phyloP scores from a whole-genome alignment of 176 grass and related monocot species.

The Pharus latifolius region DNA sequence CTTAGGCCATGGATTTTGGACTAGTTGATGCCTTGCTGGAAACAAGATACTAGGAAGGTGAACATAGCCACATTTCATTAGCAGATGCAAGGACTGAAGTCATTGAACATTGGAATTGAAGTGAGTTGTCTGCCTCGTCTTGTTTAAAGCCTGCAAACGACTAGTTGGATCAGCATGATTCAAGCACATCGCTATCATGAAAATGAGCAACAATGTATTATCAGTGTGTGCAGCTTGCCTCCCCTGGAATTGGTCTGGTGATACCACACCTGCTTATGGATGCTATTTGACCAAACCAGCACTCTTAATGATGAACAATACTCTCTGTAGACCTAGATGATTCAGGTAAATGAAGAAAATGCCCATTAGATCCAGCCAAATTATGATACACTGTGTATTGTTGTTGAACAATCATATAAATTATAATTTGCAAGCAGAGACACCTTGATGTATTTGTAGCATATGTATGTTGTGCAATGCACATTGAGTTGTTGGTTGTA shows the following conservation, averaged over 20 bases:
- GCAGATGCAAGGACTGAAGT: not conserved
- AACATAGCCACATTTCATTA: not conserved
- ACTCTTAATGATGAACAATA: not conserved
- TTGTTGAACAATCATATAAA: not conserved
- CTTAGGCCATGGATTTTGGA: conserved; percentile 93
- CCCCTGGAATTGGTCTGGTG: not conserved
- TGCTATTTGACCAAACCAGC: not conserved
- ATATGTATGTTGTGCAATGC: not conserved
- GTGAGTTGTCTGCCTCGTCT: not conserved
- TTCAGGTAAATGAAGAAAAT: not conserved
- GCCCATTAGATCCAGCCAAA: not conserved
- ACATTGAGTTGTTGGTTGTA: too few species aligned
- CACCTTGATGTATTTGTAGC: not conserved
- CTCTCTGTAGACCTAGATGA: not conserved
- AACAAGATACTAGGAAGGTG: conserved; percentile 51
- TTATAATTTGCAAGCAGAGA: not conserved
- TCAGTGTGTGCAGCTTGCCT: not conserved
- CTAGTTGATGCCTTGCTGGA: conserved; percentile 73
- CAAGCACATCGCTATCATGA: not conserved
- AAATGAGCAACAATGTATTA: not conserved
- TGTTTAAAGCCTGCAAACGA: not conserved
- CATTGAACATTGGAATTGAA: not conserved
- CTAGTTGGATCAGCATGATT: not conserved
- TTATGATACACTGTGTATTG: too few species aligned
- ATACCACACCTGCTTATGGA: not conserved